A percentile compares a stretch with the other conserved stretches of the same genome.
phyloP scores from a whole-genome alignment of 306 rosid species.

The Ormosia semicastrata region DNA sequence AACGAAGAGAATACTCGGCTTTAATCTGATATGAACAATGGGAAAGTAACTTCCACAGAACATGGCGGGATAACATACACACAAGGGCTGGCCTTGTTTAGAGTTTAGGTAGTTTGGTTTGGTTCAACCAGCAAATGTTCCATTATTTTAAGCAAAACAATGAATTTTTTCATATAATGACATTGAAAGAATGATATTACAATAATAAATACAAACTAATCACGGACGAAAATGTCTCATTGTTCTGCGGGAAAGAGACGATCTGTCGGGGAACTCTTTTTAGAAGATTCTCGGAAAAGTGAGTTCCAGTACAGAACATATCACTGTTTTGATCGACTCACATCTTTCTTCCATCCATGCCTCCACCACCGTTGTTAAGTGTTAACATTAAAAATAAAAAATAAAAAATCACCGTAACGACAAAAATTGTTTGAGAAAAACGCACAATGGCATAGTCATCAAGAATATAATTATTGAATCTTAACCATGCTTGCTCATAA shows the following conservation, averaged over 20 bases:
- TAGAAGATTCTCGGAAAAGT: constrained; percentile 5
- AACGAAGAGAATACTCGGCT: too few relatives aligned
- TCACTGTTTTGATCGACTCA: constrained; percentile 7
- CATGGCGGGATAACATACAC: background rate
- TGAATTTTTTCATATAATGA: background rate
- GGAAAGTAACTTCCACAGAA: background rate
- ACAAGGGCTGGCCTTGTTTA: background rate
- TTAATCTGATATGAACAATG: background rate
- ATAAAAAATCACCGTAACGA: background rate
- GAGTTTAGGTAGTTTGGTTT: background rate
- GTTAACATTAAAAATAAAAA: background rate
- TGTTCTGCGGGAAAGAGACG: constrained; percentile 19
- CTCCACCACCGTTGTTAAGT: background rate
- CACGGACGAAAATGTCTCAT: background rate
- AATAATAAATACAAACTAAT: background rate
- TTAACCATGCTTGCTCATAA: background rate
- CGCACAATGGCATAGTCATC: background rate
- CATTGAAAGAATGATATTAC: background rate
- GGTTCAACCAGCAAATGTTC: background rate
- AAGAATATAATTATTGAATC: background rate
- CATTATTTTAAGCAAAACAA: background rate
- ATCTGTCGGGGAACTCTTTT: constrained; percentile 17
- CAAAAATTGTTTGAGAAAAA: background rate
- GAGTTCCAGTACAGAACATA: background rate
- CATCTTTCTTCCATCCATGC: background rate